Evolutionary conservation across 2,329 filamentous ascomycete genomes (phyloP).

Genomic region (Thermothelomyces thermophilus): DNA sequence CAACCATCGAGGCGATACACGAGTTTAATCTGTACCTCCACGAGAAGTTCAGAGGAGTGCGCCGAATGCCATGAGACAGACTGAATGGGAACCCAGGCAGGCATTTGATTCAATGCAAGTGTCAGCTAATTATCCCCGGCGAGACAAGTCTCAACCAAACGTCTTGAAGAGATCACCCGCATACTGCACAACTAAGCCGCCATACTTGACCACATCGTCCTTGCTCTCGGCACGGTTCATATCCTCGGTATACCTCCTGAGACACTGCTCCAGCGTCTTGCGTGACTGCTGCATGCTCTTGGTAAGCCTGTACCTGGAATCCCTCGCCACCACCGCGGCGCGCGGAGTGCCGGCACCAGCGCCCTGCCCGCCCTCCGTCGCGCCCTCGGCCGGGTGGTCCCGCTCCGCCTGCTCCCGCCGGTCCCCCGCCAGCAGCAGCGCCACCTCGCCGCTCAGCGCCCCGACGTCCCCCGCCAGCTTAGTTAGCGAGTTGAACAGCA

Average conservation of each 20-base stretch:
- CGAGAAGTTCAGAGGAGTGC: too few species aligned
- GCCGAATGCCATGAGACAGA: too few species aligned
- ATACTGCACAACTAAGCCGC: constrained; percentile 18
- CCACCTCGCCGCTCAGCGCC: neutral
- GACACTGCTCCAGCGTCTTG: constrained; percentile 19
- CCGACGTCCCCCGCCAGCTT: constrained; percentile 17
- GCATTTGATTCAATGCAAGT: too few species aligned
- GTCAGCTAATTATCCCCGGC: too few species aligned
- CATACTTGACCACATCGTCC: constrained; percentile 15
- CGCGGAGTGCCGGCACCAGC: neutral
- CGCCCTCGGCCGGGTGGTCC: neutral
- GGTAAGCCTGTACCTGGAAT: neutral
- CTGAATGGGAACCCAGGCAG: too few species aligned
- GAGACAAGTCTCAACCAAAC: constrained; percentile 12
- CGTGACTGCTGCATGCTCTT: constrained; percentile 4
- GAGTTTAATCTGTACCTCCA: too few species aligned
- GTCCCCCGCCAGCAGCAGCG: neutral
- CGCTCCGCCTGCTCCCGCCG: neutral
- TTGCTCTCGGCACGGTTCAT: constrained; percentile 14
- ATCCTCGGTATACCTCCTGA: constrained; percentile 12
- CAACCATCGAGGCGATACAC: too few species aligned
- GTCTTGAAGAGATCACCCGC: constrained; percentile 21
- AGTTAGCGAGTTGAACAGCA: constrained; percentile 20
- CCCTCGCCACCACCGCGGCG: neutral
- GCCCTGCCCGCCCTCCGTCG: neutral